Percentiles rank a stretch among this genome's conserved stretches.
These are phyloP conservation scores for Globisporangium mamillatum DNA, from an alignment of 352 stramenopile species.

Conservation along the genomic window DNA sequence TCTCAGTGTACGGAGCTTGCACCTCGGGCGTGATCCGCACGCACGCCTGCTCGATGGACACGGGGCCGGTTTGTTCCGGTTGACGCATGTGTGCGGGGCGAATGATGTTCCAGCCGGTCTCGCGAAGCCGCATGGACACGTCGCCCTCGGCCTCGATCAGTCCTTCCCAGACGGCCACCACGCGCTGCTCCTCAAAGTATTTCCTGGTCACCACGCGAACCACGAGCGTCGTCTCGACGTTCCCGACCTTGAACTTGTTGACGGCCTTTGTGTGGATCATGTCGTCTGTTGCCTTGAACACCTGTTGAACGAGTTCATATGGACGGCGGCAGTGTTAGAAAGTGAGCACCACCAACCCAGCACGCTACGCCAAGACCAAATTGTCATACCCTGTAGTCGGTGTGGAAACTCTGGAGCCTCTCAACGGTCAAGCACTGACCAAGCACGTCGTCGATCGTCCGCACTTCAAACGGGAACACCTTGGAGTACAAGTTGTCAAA, in stretches of 20 bases:
- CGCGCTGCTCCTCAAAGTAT: conserved; percentile 24
- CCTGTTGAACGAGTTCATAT: background rate
- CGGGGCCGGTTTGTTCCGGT: background rate
- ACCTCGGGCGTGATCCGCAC: conserved; percentile 9
- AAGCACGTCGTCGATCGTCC: conserved; percentile 25
- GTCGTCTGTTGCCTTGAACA: background rate
- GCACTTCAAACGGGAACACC: conserved; percentile 28
- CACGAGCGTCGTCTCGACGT: conserved; percentile 24
- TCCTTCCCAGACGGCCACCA: conserved; percentile 31
- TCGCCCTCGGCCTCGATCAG: conserved; percentile 29
- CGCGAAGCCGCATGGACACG: conserved; percentile 27
- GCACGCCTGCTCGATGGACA: conserved; percentile 12
- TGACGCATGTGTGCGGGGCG: background rate
- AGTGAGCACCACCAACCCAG: background rate
- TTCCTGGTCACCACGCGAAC: conserved; percentile 25
- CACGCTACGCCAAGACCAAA: too few relatives aligned
- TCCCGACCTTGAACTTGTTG: conserved; percentile 22
- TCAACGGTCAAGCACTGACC: conserved; percentile 25
- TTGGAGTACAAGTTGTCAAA: conserved; percentile 35
- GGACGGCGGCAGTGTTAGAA: too few relatives aligned
- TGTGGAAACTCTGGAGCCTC: conserved; percentile 11
- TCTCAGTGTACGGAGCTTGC: too few relatives aligned
- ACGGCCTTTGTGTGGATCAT: conserved; percentile 24
- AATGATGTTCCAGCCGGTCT: conserved; percentile 32
- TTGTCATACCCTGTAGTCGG: background rate